phyloP scores from a whole-genome alignment of 176 grass and related monocot species.

The Avena insularis region DNA sequence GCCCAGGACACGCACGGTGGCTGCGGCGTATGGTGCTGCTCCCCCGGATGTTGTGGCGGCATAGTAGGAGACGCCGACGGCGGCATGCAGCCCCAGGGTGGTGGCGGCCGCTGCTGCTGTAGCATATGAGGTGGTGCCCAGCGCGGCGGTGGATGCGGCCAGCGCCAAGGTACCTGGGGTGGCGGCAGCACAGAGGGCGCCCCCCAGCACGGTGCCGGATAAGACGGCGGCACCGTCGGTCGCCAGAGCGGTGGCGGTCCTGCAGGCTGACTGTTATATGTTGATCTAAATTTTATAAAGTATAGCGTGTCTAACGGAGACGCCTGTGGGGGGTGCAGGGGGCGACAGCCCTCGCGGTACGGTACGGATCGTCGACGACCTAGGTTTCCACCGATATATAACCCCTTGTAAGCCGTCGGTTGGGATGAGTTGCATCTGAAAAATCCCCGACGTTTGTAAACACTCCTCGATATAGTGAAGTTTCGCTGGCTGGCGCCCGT shows the following conservation, averaged over 20 bases:
- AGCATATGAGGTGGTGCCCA: slow-evolving; percentile 17
- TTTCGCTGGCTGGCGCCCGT: too few species aligned
- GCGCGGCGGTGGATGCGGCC: slow-evolving; percentile 20
- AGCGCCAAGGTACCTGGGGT: slow-evolving; percentile 4
- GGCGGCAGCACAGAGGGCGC: slow-evolving; percentile 30
- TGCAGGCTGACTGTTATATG: neutral
- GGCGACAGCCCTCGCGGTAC: too few species aligned
- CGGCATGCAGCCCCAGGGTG: neutral
- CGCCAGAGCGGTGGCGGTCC: slow-evolving; percentile 31
- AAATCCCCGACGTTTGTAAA: too few species aligned
- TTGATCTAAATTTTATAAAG: too few species aligned
- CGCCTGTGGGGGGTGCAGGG: too few species aligned
- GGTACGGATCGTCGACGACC: too few species aligned
- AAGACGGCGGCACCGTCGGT: slow-evolving; percentile 22
- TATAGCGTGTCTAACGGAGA: too few species aligned
- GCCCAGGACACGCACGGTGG: slow-evolving; percentile 1
- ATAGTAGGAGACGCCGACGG: neutral
- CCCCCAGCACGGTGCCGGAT: slow-evolving; percentile 46
- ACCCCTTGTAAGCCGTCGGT: too few species aligned
- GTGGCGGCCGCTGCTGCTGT: neutral
- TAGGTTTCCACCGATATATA: too few species aligned
- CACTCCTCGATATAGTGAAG: too few species aligned
- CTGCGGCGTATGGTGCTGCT: neutral
- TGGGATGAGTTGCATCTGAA: too few species aligned
- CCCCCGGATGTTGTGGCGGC: slow-evolving; percentile 14